Base-by-base conservation (phyloP, 371 early-diverging fungal genomes). In the Lichtheimia ornata region DNA sequence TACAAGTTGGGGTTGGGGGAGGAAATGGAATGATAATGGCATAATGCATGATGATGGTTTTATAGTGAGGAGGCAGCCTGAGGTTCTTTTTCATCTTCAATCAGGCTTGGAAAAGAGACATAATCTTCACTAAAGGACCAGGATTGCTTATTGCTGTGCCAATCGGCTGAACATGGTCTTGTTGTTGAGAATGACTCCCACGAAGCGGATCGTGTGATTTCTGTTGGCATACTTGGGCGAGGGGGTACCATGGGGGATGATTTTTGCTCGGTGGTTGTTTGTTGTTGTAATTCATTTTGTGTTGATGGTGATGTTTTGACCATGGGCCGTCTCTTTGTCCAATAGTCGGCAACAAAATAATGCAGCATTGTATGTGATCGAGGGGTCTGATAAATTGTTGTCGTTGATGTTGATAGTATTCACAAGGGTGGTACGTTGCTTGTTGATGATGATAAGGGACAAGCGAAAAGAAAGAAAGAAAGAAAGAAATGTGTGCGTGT, bases 41-140 rank as follows among this genome's bases (percentile, higher is more conserved):
- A 24, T 4, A 50, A 22, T 50, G 50, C 24, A 50, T 24, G 24
- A 50, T 22, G 9, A 9, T 50, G 24, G 17, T 50, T 3, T 14
- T 50, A 24, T 24, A 53, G 53, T n/a, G n/a, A 17, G 13, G n/a
- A 17, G 13, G n/a, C n/a, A 14, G n/a, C 4, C 5, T 54, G 41
- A 12, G 30, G 54, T 3, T 40, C 28, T 12, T 47, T 35, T 5
- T 52, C 42, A 27, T 59, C 60, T 11, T 59, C 60, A 7, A 28
- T 64, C 18, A 73, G 61, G 50, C 70, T 66, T 17, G 74, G 74
- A 40, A 73, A 73, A 15, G 74, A 73, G 9, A 73, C 74, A 60
- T 73, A 73, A 30, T 70, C 71, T 47, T 73, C 68, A 59, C 67
- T 67, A 45, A 73, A 73, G 6, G 74, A 73, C 65, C 67, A 54